Percentiles rank a stretch among this genome's conserved stretches.
phyloP scores from a whole-genome alignment of 1,284 basidiomycete species.

The Boletus calvinii region DNA sequence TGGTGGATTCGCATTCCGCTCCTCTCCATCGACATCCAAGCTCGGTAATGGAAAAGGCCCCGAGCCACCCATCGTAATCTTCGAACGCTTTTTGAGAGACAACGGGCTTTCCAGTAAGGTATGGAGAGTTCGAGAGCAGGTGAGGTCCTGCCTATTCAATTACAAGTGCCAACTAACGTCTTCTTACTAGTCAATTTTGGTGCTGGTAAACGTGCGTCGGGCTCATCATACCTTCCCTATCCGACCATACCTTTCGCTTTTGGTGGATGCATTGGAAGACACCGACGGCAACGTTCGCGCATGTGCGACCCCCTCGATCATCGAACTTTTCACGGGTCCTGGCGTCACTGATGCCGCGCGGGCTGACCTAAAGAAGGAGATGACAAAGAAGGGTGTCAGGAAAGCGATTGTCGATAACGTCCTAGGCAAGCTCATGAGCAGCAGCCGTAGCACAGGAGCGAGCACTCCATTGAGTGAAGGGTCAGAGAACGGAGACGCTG shows the following conservation, averaged over 20 bases:
- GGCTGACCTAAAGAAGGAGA: slow-evolving; percentile 90
- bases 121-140: slow-evolving; percentile 83
- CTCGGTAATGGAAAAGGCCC: slow-evolving; percentile 67
- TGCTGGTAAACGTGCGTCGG: slow-evolving; percentile 67
- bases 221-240: slow-evolving; percentile 75
- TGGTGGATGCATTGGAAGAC: slow-evolving; percentile 89
- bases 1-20: slow-evolving; percentile 68
- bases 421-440: slow-evolving; percentile 56
- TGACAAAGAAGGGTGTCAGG: slow-evolving; percentile 80
- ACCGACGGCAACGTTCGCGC: slow-evolving; percentile 88
- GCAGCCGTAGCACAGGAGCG: slow-evolving; percentile 36
- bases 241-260: slow-evolving; percentile 73
- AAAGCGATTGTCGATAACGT: slow-evolving; percentile 82
- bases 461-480: slow-evolving; percentile 52
- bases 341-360: slow-evolving; percentile 83
- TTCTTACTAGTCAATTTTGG: slow-evolving; percentile 54
- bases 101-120: slow-evolving; percentile 74
- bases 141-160: slow-evolving; percentile 34
- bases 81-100: slow-evolving; percentile 77
- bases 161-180: background rate
- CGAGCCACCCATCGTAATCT: slow-evolving; percentile 73
- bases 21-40: slow-evolving; percentile 43
- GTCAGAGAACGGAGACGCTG: slow-evolving; percentile 57
- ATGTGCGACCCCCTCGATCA: slow-evolving; percentile 75
- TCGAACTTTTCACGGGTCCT: slow-evolving; percentile 83